phyloP scores from a whole-genome alignment of 495 filamentous ascomycete species.

The Xylaria scruposa region DNA sequence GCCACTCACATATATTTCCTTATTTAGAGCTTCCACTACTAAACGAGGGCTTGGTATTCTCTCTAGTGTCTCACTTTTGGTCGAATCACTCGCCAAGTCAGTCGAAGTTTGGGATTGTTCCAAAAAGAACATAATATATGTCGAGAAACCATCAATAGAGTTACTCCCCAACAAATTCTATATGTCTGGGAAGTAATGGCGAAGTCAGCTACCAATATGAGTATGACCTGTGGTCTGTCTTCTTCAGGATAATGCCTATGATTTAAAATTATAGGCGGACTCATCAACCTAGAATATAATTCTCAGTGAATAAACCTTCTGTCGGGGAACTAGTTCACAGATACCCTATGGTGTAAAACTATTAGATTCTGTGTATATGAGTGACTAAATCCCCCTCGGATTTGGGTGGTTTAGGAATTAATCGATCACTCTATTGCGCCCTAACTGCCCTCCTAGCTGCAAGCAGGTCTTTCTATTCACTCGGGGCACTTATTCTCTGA shows the following conservation, averaged over 20 bases:
- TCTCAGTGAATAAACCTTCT: too few relatives aligned
- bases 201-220: neutral
- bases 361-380: too few relatives aligned
- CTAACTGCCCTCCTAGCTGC: too few relatives aligned
- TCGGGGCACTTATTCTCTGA: too few relatives aligned
- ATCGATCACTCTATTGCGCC: too few relatives aligned
- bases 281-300: neutral
- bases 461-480: too few relatives aligned
- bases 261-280: neutral
- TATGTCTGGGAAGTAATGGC: neutral
- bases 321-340: too few relatives aligned
- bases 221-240: neutral
- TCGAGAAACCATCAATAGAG: neutral
- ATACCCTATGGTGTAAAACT: too few relatives aligned
- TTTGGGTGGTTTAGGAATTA: too few relatives aligned
- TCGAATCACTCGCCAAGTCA: neutral
- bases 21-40: neutral
- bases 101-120: neutral
- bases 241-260: neutral
- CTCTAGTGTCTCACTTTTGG: neutral
- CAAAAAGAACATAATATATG: neutral
- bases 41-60: too few relatives aligned
- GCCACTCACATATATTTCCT: neutral
- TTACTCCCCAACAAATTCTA: neutral
- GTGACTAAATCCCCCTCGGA: too few relatives aligned